Evolutionary conservation across 352 stramenopile species (phyloP).

Genomic region (Globisporangium viniferum): DNA sequence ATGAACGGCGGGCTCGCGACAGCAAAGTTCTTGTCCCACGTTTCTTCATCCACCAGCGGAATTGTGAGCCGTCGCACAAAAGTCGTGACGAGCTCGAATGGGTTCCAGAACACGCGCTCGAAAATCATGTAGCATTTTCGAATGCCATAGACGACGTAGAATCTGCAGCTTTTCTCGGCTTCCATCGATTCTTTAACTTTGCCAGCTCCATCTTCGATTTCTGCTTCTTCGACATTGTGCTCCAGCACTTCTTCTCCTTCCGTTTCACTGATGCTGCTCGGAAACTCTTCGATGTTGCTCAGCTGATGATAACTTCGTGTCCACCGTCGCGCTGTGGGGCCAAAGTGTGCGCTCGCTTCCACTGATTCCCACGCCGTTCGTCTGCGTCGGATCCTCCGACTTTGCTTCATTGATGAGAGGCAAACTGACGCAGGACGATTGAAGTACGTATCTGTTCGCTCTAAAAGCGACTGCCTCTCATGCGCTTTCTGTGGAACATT

Average conservation of each 20-base stretch:
- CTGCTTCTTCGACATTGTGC: constrained; percentile 13
- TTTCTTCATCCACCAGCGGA: constrained; percentile 74
- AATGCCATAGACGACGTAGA: constrained; percentile 7
- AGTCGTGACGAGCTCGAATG: constrained; percentile 63
- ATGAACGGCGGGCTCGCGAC: constrained; percentile 64
- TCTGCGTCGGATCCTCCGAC: constrained; percentile 31
- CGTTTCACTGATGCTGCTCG: constrained; percentile 24
- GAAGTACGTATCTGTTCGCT: constrained; percentile 47
- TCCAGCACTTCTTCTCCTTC: constrained; percentile 13
- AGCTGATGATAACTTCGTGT: constrained; percentile 63
- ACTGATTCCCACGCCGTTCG: constrained; percentile 60
- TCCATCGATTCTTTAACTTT: not conserved
- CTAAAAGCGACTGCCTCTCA: constrained; percentile 51
- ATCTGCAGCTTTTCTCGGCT: not conserved
- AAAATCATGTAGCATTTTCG: constrained; percentile 32
- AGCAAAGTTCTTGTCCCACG: constrained; percentile 74
- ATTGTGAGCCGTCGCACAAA: constrained; percentile 73
- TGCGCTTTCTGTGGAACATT: constrained; percentile 14
- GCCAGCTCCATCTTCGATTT: constrained; percentile 3
- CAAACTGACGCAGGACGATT: constrained; percentile 60
- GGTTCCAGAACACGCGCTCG: constrained; percentile 57
- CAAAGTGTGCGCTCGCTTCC: constrained; percentile 55
- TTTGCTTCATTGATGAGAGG: constrained; percentile 41
- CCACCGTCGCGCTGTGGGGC: constrained; percentile 54
- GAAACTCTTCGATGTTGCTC: constrained; percentile 56